Percentiles rank a stretch among this genome's conserved stretches.
Conservation (phyloP, 2,329 filamentous ascomycete species). For the Botrytis aclada region DNA sequence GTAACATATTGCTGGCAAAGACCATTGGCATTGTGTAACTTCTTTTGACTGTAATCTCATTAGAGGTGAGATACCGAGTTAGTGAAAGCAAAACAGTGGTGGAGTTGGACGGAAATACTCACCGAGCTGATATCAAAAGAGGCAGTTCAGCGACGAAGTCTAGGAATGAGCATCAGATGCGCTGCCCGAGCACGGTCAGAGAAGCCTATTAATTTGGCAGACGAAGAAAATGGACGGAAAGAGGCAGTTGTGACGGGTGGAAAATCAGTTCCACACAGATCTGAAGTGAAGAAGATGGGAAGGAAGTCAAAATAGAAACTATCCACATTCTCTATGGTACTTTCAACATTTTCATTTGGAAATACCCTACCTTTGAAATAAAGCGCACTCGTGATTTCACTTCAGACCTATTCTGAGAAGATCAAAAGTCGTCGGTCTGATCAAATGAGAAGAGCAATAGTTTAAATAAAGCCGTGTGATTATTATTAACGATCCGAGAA, state of each 20-base stretch:
- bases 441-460: neutral
- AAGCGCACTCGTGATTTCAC: neutral
- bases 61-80: no score
- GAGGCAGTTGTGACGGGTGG: neutral
- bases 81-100: neutral
- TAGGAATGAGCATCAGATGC: neutral
- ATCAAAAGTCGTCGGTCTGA: neutral
- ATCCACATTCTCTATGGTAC: neutral
- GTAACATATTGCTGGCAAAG: neutral
- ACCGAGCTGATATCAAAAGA: neutral
- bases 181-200: no score
- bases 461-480: neutral
- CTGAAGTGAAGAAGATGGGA: neutral
- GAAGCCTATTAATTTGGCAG: neutral
- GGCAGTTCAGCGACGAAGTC: neutral
- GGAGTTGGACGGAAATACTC: neutral
- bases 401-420: neutral
- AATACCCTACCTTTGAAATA: fast-evolving
- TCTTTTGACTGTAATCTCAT: neutral
- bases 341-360: neutral
- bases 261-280: fast-evolving
- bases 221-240: neutral
- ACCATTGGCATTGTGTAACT: neutral
- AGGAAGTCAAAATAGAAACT: neutral
- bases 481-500: neutral